These are phyloP conservation scores for Penicillium dipodomyicola DNA, from an alignment of 495 filamentous ascomycete species.

Conservation along the genomic window DNA sequence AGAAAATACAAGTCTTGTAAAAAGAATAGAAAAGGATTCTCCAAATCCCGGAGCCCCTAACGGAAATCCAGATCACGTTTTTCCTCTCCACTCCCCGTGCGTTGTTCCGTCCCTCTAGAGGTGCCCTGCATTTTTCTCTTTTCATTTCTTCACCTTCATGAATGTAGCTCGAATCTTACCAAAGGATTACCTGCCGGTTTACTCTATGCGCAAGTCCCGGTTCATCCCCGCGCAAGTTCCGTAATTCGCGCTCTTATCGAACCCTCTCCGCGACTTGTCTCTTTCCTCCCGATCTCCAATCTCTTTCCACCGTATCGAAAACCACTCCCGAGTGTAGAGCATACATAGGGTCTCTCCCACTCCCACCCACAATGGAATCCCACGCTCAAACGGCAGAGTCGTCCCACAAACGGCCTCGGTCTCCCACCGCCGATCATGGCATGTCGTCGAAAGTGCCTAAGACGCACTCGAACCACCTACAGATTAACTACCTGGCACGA, in stretches of 20 bases:
- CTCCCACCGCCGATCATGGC: conserved; percentile 49
- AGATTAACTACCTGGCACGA: conserved; percentile 80
- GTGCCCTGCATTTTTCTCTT: conserved; percentile 6
- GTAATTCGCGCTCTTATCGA: conserved; percentile 12
- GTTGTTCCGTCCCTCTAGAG: conserved; percentile 11
- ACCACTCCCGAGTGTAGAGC: neutral
- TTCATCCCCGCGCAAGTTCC: conserved; percentile 16
- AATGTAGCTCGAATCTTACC: neutral
- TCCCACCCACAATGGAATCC: conserved; percentile 39
- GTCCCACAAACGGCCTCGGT: conserved; percentile 60
- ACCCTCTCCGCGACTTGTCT: conserved; percentile 1
- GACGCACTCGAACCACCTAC: conserved; percentile 56
- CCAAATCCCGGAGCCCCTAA: conserved; percentile 4
- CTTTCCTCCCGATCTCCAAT: neutral
- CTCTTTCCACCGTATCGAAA: neutral
- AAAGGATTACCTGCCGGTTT: conserved; percentile 9
- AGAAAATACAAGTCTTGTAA: neutral
- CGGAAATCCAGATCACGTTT: conserved; percentile 9
- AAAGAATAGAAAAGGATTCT: neutral
- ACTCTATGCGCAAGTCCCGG: conserved; percentile 14
- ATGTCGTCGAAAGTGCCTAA: conserved; percentile 54
- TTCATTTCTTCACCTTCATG: conserved; percentile 16
- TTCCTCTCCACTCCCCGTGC: conserved; percentile 16
- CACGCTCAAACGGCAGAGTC: conserved; percentile 36
- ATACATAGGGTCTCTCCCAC: neutral